Base-by-base conservation (phyloP, 306 rosid genomes). In the cucumber (Cucumis sativus) region DNA sequence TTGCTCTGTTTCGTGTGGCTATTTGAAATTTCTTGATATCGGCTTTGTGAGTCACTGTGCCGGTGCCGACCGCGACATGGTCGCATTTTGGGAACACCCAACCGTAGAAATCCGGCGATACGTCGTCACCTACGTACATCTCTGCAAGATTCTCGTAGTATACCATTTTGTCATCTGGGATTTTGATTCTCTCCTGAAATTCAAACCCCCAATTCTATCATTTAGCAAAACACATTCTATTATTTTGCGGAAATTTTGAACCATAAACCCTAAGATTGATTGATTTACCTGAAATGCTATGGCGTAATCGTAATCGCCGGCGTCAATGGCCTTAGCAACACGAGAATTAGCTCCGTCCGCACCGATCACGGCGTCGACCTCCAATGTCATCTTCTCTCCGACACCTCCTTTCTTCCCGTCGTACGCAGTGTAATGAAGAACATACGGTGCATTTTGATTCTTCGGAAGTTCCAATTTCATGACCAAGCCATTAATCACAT, bases 1-100 rank as follows among this genome's bases (percentile, higher is more conserved):
- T 89, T 21, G 99, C 99, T 75, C 99, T 83, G 78, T 88, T 96
- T 80, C 99, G 87, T 20, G 99, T 96, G 61, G 99, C 99, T 14
- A 92, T 87, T 63, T 96, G 99, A 87, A 96, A 96, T 80, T 96
- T 96, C 88, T 96, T 96, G 88, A 96, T 96, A 93, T 96, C 97
- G 55, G 93, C 96, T 71, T 96, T 96, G 92, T 92, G 98, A 21
- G 99, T 95, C 75, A 95, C 99, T 0, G 99, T 95, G 13, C 99
- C 98, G 0, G 99, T 95, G 37, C 99, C 99, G 5, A 95, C 99
- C 9, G 99, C 99, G 20, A 95, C 99, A 16, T 95, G 99, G 83
- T 95, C 99, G 60, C 96, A 92, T 80, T 95, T 95, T 0, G 99
- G 99, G 84, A 95, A 95, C 28, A 95, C 99, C 99, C 99, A 95